phyloP scores from a whole-genome alignment of 2,329 filamentous ascomycete species.

The Clarireedia sp. region DNA sequence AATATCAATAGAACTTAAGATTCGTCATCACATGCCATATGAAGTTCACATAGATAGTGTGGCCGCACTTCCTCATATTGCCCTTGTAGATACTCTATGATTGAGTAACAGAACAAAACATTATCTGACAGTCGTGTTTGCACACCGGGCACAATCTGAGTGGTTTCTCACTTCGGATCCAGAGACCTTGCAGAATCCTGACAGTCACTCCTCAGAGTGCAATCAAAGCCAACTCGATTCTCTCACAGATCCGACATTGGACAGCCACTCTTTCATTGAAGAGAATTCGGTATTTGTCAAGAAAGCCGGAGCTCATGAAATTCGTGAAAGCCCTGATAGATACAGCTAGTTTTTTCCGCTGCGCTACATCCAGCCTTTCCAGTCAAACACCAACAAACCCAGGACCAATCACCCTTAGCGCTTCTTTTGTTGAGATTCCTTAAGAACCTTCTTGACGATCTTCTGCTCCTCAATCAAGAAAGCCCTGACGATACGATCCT shows the following conservation, averaged over 20 bases:
- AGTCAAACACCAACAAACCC: conserved; percentile 29
- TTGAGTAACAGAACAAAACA: no score
- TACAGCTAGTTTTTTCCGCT: conserved; percentile 29
- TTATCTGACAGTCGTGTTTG: no score
- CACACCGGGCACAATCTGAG: no score
- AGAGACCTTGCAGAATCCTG: no score
- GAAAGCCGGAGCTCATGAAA: conserved; percentile 26
- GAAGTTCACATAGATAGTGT: no score
- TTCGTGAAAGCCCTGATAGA: conserved; percentile 26
- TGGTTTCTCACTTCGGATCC: no score
- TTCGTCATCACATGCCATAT: no score
- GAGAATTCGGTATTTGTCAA: conserved; percentile 3
- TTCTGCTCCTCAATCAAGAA: conserved; percentile 99
- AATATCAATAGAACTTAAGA: no score
- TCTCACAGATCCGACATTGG: neutral
- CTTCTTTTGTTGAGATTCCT: conserved; percentile 77
- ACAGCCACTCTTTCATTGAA: no score
- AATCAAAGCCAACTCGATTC: neutral
- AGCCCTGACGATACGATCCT: conserved; percentile 93
- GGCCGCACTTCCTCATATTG: no score
- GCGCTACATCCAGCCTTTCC: conserved; percentile 29
- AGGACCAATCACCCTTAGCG: conserved; percentile 24
- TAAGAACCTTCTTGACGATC: conserved; percentile 99
- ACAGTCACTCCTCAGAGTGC: no score
- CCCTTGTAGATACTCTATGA: no score